Evolutionary conservation across 2,329 filamentous ascomycete genomes (phyloP), one percentile per base, ranked within the genome.

Genomic region (Cordyceps farinosa): DNA sequence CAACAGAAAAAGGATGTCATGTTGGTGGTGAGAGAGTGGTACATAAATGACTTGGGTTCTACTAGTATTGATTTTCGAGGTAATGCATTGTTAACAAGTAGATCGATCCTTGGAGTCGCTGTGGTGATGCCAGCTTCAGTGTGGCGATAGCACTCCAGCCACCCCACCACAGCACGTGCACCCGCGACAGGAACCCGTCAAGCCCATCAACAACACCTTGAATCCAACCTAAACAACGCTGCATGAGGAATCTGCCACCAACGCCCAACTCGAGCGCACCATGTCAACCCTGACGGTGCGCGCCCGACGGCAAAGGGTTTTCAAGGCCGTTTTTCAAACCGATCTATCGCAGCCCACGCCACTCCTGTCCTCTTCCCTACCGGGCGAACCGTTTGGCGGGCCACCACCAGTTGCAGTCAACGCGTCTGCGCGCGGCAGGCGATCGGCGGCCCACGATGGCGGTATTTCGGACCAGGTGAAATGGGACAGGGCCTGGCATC

Each of bases 401-500:
- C 76, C 76, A 44, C 67, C 74, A 15, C 44, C 50, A 50, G 15
- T 73, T 7, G 29, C 51, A 22, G 42, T 36, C 65, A 62, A 62
- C 59, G 63, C 66, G 38, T 65, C 65, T 55, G 65, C 66, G 32
- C 67, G 70, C 17, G 63, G 57, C 65, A 70, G 67, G 54, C 65
- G 58, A 38, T 51, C 42, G 38, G 62, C 44, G 13, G 59, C 13
- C 54, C 53, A 51, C 51, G 52, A 60, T 51, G 40, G 10, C 48
- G 34, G 30, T 29, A 67, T 71, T 40, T 74, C 77, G 65, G 80
- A 86, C 66, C 86, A 87, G 73, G 77, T 80, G 61, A 79, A 78
- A 66, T 87, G 82, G 79, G 84, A 88, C 70, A 77, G 82, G 65
- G 84, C 86, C 64, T 89, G 87, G 87, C 83, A 86, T 70, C 75